These are phyloP conservation scores for Phytophthora idaei DNA, from an alignment of 352 stramenopile genomes.

Conservation along the genomic window DNA sequence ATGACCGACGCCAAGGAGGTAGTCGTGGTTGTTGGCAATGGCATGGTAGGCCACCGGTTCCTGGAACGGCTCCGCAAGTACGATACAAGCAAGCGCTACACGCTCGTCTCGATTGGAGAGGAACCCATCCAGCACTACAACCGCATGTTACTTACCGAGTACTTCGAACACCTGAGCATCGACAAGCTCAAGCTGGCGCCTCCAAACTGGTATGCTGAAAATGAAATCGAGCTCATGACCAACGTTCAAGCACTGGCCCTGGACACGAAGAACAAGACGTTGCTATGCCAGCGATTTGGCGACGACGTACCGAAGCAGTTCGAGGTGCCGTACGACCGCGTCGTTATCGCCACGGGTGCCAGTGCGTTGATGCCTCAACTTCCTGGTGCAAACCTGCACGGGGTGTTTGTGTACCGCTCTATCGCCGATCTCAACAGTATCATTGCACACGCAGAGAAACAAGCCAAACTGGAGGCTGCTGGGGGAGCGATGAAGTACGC, in stretches of 20 bases:
- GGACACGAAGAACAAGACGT: constrained; percentile 74
- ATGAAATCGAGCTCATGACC: constrained; percentile 78
- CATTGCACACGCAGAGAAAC: constrained; percentile 81
- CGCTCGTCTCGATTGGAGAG: constrained; percentile 92
- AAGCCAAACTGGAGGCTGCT: constrained; percentile 34
- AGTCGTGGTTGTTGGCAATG: constrained; percentile 91
- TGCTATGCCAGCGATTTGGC: constrained; percentile 50
- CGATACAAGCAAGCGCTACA: constrained; percentile 60
- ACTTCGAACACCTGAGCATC: constrained; percentile 92
- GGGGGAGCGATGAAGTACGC: constrained; percentile 42
- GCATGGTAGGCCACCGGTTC: constrained; percentile 92
- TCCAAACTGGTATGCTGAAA: constrained; percentile 87
- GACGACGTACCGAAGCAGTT: constrained; percentile 37
- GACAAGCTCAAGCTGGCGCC: constrained; percentile 86
- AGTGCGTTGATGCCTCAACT: constrained; percentile 89
- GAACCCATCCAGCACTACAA: constrained; percentile 93
- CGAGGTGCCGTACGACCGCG: constrained; percentile 83
- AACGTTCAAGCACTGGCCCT: constrained; percentile 78
- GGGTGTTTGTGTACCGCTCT: constrained; percentile 94
- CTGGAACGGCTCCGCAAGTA: constrained; percentile 79
- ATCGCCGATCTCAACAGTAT: constrained; percentile 92
- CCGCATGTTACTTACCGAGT: constrained; percentile 91
- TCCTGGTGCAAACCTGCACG: constrained; percentile 75
- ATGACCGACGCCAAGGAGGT: constrained; percentile 48
- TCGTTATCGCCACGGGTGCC: constrained; percentile 90